Percentiles rank a stretch among this genome's conserved stretches.
Conservation (phyloP, 768 basidiomycete genomes). For the Suillus luteus region DNA sequence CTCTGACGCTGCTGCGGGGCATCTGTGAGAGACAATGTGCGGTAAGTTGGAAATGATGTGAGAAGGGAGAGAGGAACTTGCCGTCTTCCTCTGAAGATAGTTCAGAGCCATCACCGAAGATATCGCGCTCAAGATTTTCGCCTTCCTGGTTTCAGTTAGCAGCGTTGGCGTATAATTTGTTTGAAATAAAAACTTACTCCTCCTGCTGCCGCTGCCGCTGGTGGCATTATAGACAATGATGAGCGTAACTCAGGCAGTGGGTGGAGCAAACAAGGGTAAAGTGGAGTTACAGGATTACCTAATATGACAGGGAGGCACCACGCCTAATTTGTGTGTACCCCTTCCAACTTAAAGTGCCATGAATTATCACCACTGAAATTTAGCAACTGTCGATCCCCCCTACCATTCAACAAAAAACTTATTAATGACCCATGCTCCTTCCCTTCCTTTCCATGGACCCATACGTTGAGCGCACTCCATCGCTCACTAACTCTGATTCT, state of each 20-base stretch:
- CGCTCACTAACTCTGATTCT: constrained; percentile 30
- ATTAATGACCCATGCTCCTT: constrained; percentile 14
- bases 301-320: background rate
- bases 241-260: background rate
- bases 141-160: constrained; percentile 13
- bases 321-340: constrained; percentile 1
- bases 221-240: constrained; percentile 15
- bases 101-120: constrained; percentile 86
- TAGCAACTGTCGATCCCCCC: constrained; percentile 3
- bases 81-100: constrained; percentile 75
- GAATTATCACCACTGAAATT: background rate
- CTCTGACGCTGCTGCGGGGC: constrained; percentile 45
- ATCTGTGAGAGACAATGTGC: constrained; percentile 31
- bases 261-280: constrained; percentile 7
- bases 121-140: constrained; percentile 60
- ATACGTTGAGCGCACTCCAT: constrained; percentile 27
- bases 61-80: constrained; percentile 11
- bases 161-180: too few relatives aligned
- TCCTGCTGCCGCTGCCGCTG: background rate
- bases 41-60: constrained; percentile 8
- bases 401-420: background rate
- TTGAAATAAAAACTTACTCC: constrained; percentile 5
- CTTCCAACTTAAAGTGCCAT: background rate
- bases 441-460: constrained; percentile 28
- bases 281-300: constrained; percentile 5